A percentile compares a stretch with the other conserved stretches of the same genome.
Conservation (phyloP, 2,329 filamentous ascomycete genomes). For the Anisogramma anomala region DNA sequence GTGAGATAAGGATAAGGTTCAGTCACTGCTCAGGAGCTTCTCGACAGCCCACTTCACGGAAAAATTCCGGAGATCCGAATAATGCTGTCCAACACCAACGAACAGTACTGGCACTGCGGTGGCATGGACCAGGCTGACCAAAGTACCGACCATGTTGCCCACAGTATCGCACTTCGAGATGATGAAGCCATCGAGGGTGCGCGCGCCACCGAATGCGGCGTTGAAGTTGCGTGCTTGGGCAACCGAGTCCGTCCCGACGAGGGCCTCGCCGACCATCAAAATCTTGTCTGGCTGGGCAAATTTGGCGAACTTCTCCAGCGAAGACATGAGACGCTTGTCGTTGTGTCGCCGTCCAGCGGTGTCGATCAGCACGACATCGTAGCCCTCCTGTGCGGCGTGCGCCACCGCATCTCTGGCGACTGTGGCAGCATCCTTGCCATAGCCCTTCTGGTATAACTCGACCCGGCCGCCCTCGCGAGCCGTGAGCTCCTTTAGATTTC, state of each 20-base stretch:
- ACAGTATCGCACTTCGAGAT: slow-evolving; percentile 98
- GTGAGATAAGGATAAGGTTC: slow-evolving; percentile 14
- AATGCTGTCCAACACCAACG: slow-evolving; percentile 62
- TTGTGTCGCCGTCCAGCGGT: slow-evolving; percentile 93
- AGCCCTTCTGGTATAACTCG: slow-evolving; percentile 92
- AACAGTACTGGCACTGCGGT: slow-evolving; percentile 95
- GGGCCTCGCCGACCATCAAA: slow-evolving; percentile 81
- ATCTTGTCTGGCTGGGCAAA: slow-evolving; percentile 96
- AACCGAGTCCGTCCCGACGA: slow-evolving; percentile 91
- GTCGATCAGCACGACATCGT: slow-evolving; percentile 92
- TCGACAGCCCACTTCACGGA: slow-evolving; percentile 60
- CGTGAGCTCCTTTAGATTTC: slow-evolving; percentile 82
- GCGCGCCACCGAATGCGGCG: slow-evolving; percentile 69
- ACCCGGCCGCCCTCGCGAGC: slow-evolving; percentile 73
- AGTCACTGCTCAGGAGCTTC: slow-evolving; percentile 46
- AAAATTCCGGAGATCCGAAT: slow-evolving; percentile 56
- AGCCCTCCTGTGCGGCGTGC: slow-evolving; percentile 62
- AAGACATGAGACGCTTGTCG: slow-evolving; percentile 90
- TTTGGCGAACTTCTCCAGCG: slow-evolving; percentile 92
- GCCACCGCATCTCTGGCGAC: slow-evolving; percentile 90
- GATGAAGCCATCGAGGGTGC: slow-evolving; percentile 88
- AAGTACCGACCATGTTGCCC: slow-evolving; percentile 93
- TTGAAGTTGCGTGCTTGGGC: slow-evolving; percentile 97
- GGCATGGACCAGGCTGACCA: slow-evolving; percentile 95
- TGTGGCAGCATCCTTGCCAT: slow-evolving; percentile 92